Percentiles rank a stretch among this genome's conserved stretches.
Evolutionary conservation across 192 early-diverging fungal species (phyloP).

Genomic region (Cetraspora pellucida): DNA sequence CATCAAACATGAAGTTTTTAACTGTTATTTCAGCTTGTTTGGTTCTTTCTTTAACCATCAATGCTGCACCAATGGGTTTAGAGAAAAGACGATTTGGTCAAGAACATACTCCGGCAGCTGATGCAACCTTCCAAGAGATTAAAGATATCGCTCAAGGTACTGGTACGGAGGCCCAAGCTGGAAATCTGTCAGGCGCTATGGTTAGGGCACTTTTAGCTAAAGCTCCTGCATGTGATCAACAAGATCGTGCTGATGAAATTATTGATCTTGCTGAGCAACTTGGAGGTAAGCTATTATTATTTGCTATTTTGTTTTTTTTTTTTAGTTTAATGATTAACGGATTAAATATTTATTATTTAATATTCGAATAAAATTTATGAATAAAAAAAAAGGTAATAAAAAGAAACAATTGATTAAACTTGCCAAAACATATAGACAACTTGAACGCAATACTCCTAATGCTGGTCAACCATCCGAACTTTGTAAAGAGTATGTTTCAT

Average conservation of each 20-base stretch:
- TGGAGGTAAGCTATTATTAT: too few species aligned
- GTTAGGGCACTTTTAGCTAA: conserved; percentile 25
- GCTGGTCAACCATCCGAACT: not conserved
- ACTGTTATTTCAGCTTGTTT: not conserved
- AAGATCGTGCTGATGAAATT: conserved; percentile 13
- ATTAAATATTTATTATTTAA: too few species aligned
- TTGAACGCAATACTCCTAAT: conserved; percentile 17
- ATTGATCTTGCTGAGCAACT: not conserved
- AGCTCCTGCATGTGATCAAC: conserved; percentile 13
- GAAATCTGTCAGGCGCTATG: conserved; percentile 16
- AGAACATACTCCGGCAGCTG: conserved; percentile 25
- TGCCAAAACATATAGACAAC: not conserved
- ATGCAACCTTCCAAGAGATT: not conserved
- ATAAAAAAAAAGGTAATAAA: not conserved
- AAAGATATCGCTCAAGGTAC: conserved; percentile 13
- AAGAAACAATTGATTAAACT: not conserved
- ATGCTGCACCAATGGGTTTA: not conserved
- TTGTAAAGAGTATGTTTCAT: not conserved
- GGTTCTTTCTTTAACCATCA: not conserved
- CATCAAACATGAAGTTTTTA: not conserved
- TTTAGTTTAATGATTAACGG: too few species aligned
- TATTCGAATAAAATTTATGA: too few species aligned
- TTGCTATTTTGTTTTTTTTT: too few species aligned
- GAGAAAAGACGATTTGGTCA: conserved; percentile 19
- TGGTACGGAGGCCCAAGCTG: not conserved